Evolutionary conservation across 2,329 filamentous ascomycete genomes (phyloP).

Genomic region (Emericellopsis cladophorae): DNA sequence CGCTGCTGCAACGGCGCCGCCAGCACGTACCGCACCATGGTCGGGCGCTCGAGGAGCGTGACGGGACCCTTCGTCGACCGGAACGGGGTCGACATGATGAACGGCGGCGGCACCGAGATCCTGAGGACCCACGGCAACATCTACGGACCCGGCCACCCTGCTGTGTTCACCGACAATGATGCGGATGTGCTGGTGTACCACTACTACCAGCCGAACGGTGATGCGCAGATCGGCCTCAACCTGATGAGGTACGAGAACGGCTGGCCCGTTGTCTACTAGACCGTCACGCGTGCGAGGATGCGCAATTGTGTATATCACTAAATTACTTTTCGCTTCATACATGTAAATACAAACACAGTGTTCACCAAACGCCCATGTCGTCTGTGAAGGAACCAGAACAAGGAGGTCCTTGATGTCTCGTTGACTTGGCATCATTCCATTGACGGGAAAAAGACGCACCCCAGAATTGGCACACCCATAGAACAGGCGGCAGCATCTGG

Average conservation of each 20-base stretch:
- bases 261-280: constrained; percentile 16
- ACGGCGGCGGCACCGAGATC: constrained; percentile 15
- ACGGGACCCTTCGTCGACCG: constrained; percentile 15
- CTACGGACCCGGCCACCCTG: constrained; percentile 17
- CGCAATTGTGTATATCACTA: too few species aligned
- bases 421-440: too few species aligned
- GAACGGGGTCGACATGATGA: constrained; percentile 11
- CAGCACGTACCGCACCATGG: constrained; percentile 18
- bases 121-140: constrained; percentile 14
- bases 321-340: too few species aligned
- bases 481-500: too few species aligned
- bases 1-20: constrained; percentile 14
- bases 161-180: constrained; percentile 16
- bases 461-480: too few species aligned
- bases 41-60: constrained; percentile 15
- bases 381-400: too few species aligned
- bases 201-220: constrained; percentile 13
- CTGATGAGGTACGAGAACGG: constrained; percentile 13
- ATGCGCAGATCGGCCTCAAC: constrained; percentile 15
- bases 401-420: too few species aligned
- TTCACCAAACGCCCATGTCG: too few species aligned
- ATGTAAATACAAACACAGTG: too few species aligned
- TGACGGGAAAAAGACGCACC: too few species aligned
- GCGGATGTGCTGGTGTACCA: constrained; percentile 18
- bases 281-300: too few species aligned